These are phyloP conservation scores for Podospora appendiculata DNA, from an alignment of 495 filamentous ascomycete species.

Conservation along the genomic window DNA sequence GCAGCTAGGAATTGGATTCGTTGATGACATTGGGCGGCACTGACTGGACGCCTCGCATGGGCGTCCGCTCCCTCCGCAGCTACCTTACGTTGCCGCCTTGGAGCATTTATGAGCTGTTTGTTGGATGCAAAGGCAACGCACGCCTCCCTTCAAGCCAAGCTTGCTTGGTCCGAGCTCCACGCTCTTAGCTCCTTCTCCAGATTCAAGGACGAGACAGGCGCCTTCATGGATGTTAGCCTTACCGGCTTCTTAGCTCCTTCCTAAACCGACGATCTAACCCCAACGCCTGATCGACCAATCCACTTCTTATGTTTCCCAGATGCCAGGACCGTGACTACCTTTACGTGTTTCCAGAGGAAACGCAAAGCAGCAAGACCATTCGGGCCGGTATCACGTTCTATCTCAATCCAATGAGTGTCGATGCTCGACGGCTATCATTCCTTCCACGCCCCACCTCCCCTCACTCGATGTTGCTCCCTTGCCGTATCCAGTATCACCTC, in stretches of 20 bases:
- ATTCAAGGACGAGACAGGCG: too few relatives aligned
- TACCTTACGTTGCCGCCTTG: too few relatives aligned
- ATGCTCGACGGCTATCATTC: not conserved
- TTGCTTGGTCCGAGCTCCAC: not conserved
- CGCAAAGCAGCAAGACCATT: not conserved
- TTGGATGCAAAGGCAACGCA: too few relatives aligned
- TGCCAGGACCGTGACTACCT: too few relatives aligned
- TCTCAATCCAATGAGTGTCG: too few relatives aligned
- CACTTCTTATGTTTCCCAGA: too few relatives aligned
- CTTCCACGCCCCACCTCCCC: not conserved
- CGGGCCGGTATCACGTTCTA: not conserved
- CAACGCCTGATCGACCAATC: not conserved
- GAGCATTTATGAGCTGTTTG: too few relatives aligned
- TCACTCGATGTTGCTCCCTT: too few relatives aligned
- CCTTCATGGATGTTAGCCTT: too few relatives aligned
- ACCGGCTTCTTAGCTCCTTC: constrained; percentile 4
- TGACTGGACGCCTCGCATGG: not conserved
- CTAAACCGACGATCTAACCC: constrained; percentile 2
- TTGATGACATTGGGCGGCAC: not conserved
- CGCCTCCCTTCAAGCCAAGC: not conserved
- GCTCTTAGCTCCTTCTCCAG: not conserved
- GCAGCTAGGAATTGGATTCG: not conserved
- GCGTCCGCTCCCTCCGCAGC: too few relatives aligned
- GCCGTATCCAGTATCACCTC: too few relatives aligned
- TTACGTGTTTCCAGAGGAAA: too few relatives aligned